Evolutionary conservation across 2,329 filamentous ascomycete genomes (phyloP), one percentile per base, ranked within the genome.

Genomic region (Fusarium dimerum): DNA sequence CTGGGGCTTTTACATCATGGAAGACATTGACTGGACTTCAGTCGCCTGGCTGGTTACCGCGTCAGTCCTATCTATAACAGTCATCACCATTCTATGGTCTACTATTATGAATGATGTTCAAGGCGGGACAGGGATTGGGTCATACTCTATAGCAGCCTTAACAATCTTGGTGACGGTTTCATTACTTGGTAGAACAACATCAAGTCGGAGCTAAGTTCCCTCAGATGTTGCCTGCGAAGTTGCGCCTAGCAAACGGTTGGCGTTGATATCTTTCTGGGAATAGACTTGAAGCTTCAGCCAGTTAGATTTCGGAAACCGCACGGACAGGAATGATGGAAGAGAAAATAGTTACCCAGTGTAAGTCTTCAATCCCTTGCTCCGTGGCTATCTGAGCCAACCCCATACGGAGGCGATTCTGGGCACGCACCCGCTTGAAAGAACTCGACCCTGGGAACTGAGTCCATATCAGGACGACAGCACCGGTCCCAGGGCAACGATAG

Each of bases 391-490:
- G 49, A 6, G 9, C 38, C 30, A 58, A 8, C 2, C 54, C 55
- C 16, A 51, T 48, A 10, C 45, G 49, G 13, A 57, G 2, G 1
- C 55, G 26, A 12, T 47, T 44, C 29, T 57, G 54, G 6, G 42
- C 29, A 11, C 46, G 42, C 4, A 17, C 44, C 6, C 32, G 47
- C n/a, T 57, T 58, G 7, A 40, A 36, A 2, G 50, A 57, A 3
- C 20, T 26, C 6, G 47, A 15, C 3, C 40, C 40, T 7, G 39
- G 51, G 29, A 42, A 40, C 42, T 40, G 45, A 20, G 54, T 49
- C 55, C 55, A 58, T 36, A 58, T 49, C 48, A 58, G 42, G 42
- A 58, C 7, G 3, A 43, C 51, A 12, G n/a, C 43, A 11, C 18
- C n/a, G 12, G 45, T 54, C 5, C 2, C 43, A 13, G 45, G 47